phyloP scores from a whole-genome alignment of 2,329 filamentous ascomycete genomes.

The Colletotrichum sp. region DNA sequence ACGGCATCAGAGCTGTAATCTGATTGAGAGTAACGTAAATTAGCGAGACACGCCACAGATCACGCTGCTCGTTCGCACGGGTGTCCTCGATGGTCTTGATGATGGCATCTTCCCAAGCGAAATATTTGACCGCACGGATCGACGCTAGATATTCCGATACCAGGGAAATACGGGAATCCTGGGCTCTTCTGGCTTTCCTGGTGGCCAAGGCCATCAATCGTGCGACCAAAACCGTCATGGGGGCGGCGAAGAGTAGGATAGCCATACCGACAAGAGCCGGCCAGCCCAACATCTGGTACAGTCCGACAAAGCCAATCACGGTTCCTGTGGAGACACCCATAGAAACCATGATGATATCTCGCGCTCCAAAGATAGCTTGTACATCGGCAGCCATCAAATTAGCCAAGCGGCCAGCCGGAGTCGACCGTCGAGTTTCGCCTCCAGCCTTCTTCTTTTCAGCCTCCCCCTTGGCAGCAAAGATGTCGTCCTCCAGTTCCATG shows the following conservation, averaged over 20 bases:
- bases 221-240: slow-evolving; percentile 55
- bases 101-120: slow-evolving; percentile 63
- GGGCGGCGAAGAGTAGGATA: slow-evolving; percentile 51
- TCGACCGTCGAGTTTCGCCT: slow-evolving; percentile 29
- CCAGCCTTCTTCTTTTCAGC: slow-evolving; percentile 28
- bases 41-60: slow-evolving; percentile 58
- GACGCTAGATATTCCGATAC: slow-evolving; percentile 63
- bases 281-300: slow-evolving; percentile 63
- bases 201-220: slow-evolving; percentile 51
- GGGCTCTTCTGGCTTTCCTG: slow-evolving; percentile 59
- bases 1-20: slow-evolving; percentile 57
- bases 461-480: slow-evolving; percentile 38
- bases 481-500: slow-evolving; percentile 63
- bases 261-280: slow-evolving; percentile 56
- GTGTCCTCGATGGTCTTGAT: slow-evolving; percentile 55
- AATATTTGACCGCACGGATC: slow-evolving; percentile 65
- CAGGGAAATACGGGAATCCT: slow-evolving; percentile 61
- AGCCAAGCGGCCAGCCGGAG: slow-evolving; percentile 56
- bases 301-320: slow-evolving; percentile 51
- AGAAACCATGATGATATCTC: slow-evolving; percentile 54
- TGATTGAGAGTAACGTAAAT: slow-evolving; percentile 52
- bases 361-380: slow-evolving; percentile 56
- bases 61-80: slow-evolving; percentile 56
- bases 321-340: slow-evolving; percentile 53
- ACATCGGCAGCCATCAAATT: slow-evolving; percentile 66